These are phyloP conservation scores for Anaeramoeba ignava DNA, from an alignment of 78 protist genomes.

Conservation along the genomic window DNA sequence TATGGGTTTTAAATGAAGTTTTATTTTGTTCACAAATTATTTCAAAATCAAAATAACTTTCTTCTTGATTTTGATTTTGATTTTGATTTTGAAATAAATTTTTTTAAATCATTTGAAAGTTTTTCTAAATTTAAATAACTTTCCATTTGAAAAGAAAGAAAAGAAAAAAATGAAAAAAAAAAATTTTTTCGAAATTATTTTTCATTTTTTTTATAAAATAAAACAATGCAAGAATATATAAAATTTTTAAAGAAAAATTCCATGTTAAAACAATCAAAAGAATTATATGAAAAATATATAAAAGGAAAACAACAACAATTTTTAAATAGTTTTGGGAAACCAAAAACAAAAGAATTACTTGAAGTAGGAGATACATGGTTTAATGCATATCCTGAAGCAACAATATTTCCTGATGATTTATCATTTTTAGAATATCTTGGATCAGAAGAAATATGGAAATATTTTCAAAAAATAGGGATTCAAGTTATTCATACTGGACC, in stretches of 20 bases:
- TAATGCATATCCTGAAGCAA: not conserved
- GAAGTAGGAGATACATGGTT: not conserved
- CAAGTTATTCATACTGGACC: not conserved
- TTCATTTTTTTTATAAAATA: too few species aligned
- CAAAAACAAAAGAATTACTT: not conserved
- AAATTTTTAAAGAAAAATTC: not conserved
- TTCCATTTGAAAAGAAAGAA: too few species aligned
- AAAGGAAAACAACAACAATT: not conserved
- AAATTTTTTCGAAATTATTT: too few species aligned
- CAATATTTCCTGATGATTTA: not conserved
- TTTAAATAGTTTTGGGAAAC: not conserved
- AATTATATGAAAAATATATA: not conserved
- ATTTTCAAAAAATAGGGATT: not conserved
- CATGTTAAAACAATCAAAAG: not conserved
- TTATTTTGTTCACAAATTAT: too few species aligned
- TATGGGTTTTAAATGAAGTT: too few species aligned
- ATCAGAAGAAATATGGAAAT: not conserved
- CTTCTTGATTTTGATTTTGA: too few species aligned
- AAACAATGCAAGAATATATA: too few species aligned
- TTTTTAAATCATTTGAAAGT: too few species aligned
- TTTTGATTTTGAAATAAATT: too few species aligned
- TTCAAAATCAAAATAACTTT: too few species aligned
- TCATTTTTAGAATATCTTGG: not conserved
- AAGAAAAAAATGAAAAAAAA: too few species aligned
- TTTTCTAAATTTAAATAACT: too few species aligned